Base-by-base conservation (phyloP, 1,284 basidiomycete genomes). In the Cystobasidium slooffiae region DNA sequence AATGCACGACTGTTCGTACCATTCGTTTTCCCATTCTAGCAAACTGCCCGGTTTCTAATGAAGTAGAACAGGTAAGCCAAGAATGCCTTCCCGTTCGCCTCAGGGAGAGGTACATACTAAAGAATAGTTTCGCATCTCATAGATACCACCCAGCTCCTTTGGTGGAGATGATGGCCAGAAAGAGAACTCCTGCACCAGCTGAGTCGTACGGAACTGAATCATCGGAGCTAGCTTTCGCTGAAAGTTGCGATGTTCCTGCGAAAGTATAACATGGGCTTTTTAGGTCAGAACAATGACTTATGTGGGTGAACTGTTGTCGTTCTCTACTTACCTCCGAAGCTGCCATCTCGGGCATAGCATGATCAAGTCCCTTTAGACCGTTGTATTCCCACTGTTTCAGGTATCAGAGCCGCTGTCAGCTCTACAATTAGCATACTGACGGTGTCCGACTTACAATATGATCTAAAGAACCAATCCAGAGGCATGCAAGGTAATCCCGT, bases 101-200 rank as follows among this genome's bases (percentile, higher is more conserved):
- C 20, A 8, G 20, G 37, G 5, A 8, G 44, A 12, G 12, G 6
- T 47, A 1, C 20, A 51, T n/a, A 78, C 77, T 46, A 87, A 81
- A 63, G 83, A 78, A 83, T 97, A 97, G 56, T 88, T 89, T 78
- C 94, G 87, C 80, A 97, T 84, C 83, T 97, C 94, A 81, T 95
- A 97, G 64, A 97, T 86, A 7, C 94, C 94, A 18, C 94, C 94
- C 80, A 91, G 87, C 22, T 88, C 86, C 78, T 87, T 90, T 1
- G 93, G 93, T 41, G 94, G 93, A 16, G 91, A 88, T 3, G 93
- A 93, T 1, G 93, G 92, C 82, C 94, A 89, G 84, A 97, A 95
- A 0, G 92, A 92, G 83, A 97, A 97, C 82, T 97, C 95, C 81
- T 94, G 92, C 78, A 89, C 89, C 53, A 81, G 75, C 68, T 79